Evolutionary conservation across 768 basidiomycete genomes (phyloP).

Genomic region (Leccinum imitatum): DNA sequence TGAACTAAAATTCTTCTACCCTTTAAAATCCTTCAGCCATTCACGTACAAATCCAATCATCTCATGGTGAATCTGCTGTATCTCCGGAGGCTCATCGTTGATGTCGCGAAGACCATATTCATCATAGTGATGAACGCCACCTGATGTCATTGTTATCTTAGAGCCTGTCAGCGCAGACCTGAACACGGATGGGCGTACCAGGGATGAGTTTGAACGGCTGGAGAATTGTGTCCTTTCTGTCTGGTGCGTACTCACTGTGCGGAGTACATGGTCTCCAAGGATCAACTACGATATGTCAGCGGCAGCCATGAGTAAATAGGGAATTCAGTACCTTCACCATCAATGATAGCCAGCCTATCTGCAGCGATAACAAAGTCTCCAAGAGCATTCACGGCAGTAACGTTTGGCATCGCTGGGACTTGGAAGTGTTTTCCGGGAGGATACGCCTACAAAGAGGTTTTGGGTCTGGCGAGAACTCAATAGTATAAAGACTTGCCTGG

Average conservation of each 20-base stretch:
- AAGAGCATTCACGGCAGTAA: constrained; percentile 77
- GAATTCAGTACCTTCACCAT: constrained; percentile 63
- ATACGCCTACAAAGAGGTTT: constrained; percentile 51
- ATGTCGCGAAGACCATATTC: constrained; percentile 71
- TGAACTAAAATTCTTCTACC: constrained; percentile 4
- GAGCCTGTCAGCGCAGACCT: neutral
- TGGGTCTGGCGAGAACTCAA: neutral
- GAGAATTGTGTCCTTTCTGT: constrained; percentile 67
- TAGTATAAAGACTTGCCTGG: constrained; percentile 41
- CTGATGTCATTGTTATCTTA: constrained; percentile 32
- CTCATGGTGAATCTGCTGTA: constrained; percentile 76
- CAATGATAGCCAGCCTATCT: constrained; percentile 84
- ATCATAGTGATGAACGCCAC: constrained; percentile 67
- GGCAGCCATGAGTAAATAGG: neutral
- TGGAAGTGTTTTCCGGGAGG: constrained; percentile 72
- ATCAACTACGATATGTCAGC: constrained; percentile 54
- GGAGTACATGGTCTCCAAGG: constrained; percentile 90
- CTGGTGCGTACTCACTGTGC: constrained; percentile 69
- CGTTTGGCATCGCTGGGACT: constrained; percentile 73
- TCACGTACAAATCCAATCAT: constrained; percentile 75
- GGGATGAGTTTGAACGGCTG: constrained; percentile 87
- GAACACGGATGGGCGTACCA: constrained; percentile 45
- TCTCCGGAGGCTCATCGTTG: constrained; percentile 68
- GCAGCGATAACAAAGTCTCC: constrained; percentile 84
- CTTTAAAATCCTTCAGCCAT: constrained; percentile 60